Evolutionary conservation across 106 monocot genomes (phyloP), one percentile per base, ranked within the genome.

Genomic region (Dendrobium officinale): DNA sequence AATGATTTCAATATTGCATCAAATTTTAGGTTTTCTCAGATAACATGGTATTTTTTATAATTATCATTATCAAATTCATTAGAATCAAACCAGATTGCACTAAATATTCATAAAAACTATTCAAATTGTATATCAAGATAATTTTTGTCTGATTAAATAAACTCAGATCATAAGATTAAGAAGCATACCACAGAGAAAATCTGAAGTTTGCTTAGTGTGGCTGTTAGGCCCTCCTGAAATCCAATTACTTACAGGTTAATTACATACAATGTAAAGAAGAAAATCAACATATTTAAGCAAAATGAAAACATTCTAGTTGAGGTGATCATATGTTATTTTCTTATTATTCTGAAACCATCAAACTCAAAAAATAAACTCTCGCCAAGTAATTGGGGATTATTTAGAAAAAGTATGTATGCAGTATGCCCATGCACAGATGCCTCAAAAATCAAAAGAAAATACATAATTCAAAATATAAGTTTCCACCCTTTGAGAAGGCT

Each of bases 131-230:
- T 13, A 70, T 11, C 31, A 70, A 70, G 13, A 29, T 27, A 27
- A 17, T 4, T 9, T 27, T 29, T 27, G 13, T 37, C 22, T 20
- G 37, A 31, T 29, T 70, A 13, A 24, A 77, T 26, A 77, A 27
- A 20, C 77, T 54, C 45, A 17, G 1, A 2, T 51, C 8, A 77
- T 10, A 33, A 59, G 31, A 56, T 81, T 51, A 82, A 67, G 2
- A 47, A 51, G 51, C 82, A 70, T 82, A 82, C 82, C 82, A 82
- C 82, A 67, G 82, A 67, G 40, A 26, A 77, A 68, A 82, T 82
- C n/a, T 77, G 56, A 64, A 67, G 66, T 41, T 82, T 82, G 64
- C 40, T 77, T 67, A 82, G 51, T 42, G 75, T 77, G 48, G 37
- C 66, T 77, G 43, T 27, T 22, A 82, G 77, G 51, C 82, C 68